These are phyloP conservation scores for Magnolia sinica DNA, from an alignment of 164 flowering plant species.

Conservation along the genomic window DNA sequence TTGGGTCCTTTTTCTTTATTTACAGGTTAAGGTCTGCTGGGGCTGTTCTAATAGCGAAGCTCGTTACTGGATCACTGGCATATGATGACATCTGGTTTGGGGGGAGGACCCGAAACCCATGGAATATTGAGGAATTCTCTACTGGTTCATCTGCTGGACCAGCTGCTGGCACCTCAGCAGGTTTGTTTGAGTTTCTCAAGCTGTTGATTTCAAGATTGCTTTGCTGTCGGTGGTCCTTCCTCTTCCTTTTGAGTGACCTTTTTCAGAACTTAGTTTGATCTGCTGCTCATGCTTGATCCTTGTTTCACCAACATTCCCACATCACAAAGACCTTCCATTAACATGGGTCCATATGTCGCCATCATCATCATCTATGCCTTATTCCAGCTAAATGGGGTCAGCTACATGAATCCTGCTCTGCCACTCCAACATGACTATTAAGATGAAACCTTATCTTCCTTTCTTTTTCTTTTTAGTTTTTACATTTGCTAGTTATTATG, in stretches of 20 bases:
- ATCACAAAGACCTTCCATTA: no score
- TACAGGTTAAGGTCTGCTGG: conserved; percentile 77
- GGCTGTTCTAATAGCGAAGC: conserved; percentile 87
- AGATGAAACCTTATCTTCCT: neutral
- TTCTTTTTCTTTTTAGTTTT: no score
- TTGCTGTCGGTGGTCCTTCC: neutral
- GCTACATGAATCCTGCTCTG: neutral
- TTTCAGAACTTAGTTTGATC: neutral
- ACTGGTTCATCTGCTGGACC: conserved; percentile 98
- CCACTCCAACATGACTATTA: neutral
- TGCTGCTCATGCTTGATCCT: neutral
- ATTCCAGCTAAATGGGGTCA: no score
- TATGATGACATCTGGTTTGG: conserved; percentile 98
- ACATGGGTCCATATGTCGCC: no score
- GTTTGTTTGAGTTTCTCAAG: conserved; percentile 24
- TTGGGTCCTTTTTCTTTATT: neutral
- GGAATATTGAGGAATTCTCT: conserved; percentile 89
- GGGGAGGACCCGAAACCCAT: conserved; percentile 93
- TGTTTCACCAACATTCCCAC: neutral
- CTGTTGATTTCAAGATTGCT: neutral
- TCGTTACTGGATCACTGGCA: conserved; percentile 84
- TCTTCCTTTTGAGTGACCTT: neutral
- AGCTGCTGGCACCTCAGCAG: conserved; percentile 89
- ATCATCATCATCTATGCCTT: no score
- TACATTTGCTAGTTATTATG: no score